These are phyloP conservation scores for Coccinonectria pachysandricola DNA, from an alignment of 2,329 filamentous ascomycete genomes.

Conservation along the genomic window DNA sequence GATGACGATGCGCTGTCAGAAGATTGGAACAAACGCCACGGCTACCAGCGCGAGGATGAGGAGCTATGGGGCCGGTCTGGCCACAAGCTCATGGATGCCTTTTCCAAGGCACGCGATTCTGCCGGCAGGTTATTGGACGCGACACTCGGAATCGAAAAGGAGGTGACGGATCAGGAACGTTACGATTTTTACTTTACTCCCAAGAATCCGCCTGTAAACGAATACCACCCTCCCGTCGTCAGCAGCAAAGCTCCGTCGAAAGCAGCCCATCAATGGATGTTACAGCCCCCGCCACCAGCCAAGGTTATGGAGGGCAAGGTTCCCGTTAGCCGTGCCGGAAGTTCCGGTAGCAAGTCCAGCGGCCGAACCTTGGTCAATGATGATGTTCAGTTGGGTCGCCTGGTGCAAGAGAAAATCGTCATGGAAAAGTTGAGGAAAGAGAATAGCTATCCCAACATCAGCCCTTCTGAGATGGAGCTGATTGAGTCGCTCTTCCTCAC, in stretches of 20 bases:
- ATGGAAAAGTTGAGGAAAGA: slow-evolving; percentile 35
- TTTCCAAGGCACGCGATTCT: slow-evolving; percentile 47
- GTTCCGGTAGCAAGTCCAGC: slow-evolving; percentile 42
- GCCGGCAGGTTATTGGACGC: slow-evolving; percentile 44
- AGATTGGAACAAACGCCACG: slow-evolving; percentile 61
- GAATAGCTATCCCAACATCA: too few species aligned
- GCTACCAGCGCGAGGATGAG: slow-evolving; percentile 82
- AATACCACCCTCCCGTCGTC: slow-evolving; percentile 76
- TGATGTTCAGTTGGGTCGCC: slow-evolving; percentile 31
- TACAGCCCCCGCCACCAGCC: slow-evolving; percentile 81
- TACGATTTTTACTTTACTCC: slow-evolving; percentile 51
- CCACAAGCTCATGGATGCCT: slow-evolving; percentile 46
- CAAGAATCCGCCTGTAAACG: slow-evolving; percentile 67
- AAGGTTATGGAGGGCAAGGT: slow-evolving; percentile 86
- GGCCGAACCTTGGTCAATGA: slow-evolving; percentile 32
- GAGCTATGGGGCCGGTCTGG: slow-evolving; percentile 63
- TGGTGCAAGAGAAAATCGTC: slow-evolving; percentile 34
- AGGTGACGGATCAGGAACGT: slow-evolving; percentile 41
- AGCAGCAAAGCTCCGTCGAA: slow-evolving; percentile 60
- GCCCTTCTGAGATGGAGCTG: slow-evolving; percentile 32
- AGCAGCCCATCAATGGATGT: slow-evolving; percentile 78
- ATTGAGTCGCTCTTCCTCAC: slow-evolving; percentile 32
- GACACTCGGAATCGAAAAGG: slow-evolving; percentile 41
- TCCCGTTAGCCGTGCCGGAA: slow-evolving; percentile 53
- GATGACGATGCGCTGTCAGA: slow-evolving; percentile 22